These are phyloP conservation scores for Suillus americanus DNA, from an alignment of 768 basidiomycete genomes.

Conservation along the genomic window DNA sequence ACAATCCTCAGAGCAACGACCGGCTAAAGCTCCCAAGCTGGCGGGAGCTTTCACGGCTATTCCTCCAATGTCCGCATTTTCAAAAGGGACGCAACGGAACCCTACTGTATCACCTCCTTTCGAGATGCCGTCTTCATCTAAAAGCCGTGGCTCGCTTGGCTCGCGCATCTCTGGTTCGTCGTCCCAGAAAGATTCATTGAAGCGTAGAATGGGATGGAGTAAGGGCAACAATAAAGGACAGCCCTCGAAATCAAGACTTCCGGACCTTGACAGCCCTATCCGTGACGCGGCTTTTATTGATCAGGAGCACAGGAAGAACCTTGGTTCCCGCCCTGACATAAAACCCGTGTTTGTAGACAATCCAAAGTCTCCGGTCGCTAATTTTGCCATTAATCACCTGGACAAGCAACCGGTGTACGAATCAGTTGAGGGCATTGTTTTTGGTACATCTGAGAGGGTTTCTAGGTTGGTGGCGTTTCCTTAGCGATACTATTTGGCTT, in stretches of 20 bases:
- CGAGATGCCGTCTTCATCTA: slow-evolving; percentile 30
- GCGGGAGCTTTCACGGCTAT: neutral
- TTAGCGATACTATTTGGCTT: neutral
- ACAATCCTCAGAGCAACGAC: slow-evolving; percentile 13
- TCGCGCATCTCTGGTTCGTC: slow-evolving; percentile 3
- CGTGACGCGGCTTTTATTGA: slow-evolving; percentile 36
- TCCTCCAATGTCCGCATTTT: neutral
- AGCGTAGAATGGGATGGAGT: neutral
- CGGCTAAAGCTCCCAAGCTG: slow-evolving; percentile 17
- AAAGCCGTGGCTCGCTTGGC: slow-evolving; percentile 11
- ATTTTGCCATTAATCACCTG: slow-evolving; percentile 29
- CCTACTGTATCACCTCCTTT: slow-evolving; percentile 20
- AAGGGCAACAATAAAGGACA: slow-evolving; percentile 4
- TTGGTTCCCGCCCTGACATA: slow-evolving; percentile 14
- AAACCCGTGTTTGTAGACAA: slow-evolving; percentile 38
- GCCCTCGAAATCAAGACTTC: slow-evolving; percentile 5
- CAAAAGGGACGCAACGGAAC: slow-evolving; percentile 14
- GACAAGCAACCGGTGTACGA: slow-evolving; percentile 28
- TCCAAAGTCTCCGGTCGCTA: slow-evolving; percentile 53
- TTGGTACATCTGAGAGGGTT: slow-evolving; percentile 6
- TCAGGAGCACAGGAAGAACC: slow-evolving; percentile 20
- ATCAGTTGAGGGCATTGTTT: slow-evolving; percentile 23
- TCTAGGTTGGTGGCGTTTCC: neutral
- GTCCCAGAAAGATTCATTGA: slow-evolving; percentile 6
- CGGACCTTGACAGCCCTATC: slow-evolving; percentile 31